Base-by-base conservation (phyloP, 2,329 filamentous ascomycete genomes). In the Juglanconis oblonga region DNA sequence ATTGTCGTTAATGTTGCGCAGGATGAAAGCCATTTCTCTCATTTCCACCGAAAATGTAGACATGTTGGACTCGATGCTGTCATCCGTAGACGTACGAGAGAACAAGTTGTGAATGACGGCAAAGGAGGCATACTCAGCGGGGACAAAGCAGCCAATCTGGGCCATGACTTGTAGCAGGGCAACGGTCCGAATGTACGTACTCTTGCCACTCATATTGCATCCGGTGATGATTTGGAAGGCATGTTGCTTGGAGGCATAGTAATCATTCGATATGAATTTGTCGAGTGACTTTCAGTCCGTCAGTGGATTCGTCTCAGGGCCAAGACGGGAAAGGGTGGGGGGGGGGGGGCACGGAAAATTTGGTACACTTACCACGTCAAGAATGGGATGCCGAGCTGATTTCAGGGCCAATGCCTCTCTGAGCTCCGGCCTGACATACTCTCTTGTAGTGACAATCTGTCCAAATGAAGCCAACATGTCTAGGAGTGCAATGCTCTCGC, bases 191-290 rank as follows among this genome's bases (percentile, higher is more conserved):
- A 98, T 97, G 69, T 97, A 98, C 0, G 93, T 99, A 64, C 90
- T 96, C 72, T 98, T 99, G 1, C 93, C 95, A 67, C 92, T 96
- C 95, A 99, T 99, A 68, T 99, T 99, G 72, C 91, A 96, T 3
- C 95, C 94, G 0, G 94, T 98, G 64, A 99, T 88, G 63, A 98
- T 89, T 65, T 98, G 93, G 68, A 97, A 96, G 1, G 93, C 86
- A 40, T 87, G 87, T 62, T 94, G 87, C 38, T 89, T 82, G 0
- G 88, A 90, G 3, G 91, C 89, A 68, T 93, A 98, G 33, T 93
- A 90, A 68, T 98, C 93, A 64, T 98, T 98, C 0, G 95, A 90
- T 3, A 98, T 80, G 69, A 90, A 96, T 29, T 84, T 86, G 50
- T 82, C 82, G 1, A 67, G 52, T 6, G 56, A 59, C 59, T 62